Conservation (phyloP, 306 rosid species). For the Ormosia semicastrata region DNA sequence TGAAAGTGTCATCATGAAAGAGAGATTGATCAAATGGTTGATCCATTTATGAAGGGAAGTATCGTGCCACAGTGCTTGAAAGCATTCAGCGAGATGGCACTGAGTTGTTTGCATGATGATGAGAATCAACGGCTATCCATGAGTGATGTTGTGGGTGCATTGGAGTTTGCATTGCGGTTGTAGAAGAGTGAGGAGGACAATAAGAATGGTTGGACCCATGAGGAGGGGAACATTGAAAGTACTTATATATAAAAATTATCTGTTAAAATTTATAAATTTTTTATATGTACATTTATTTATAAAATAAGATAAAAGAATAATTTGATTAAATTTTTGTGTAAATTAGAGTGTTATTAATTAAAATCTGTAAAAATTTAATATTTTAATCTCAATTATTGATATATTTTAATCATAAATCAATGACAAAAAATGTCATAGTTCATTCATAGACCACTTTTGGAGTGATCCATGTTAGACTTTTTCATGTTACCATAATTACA, state of each 20-base stretch:
- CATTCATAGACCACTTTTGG: neutral
- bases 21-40: slow-evolving; percentile 15
- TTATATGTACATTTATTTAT: too few species aligned
- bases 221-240: neutral
- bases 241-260: too few species aligned
- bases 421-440: too few species aligned
- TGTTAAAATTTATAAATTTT: too few species aligned
- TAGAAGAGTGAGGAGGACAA: slow-evolving; percentile 8
- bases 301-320: too few species aligned
- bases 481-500: neutral
- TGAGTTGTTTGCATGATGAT: slow-evolving; percentile 44
- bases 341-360: too few species aligned
- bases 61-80: neutral
- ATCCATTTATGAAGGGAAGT: neutral
- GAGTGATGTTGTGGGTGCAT: slow-evolving; percentile 42
- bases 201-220: neutral
- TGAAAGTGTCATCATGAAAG: neutral
- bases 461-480: too few species aligned
- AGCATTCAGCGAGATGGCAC: slow-evolving; percentile 19
- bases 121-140: slow-evolving; percentile 42
- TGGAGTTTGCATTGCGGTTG: slow-evolving; percentile 39
- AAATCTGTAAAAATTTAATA: too few species aligned
- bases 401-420: too few species aligned
- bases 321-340: too few species aligned
- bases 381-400: too few species aligned